phyloP scores from a whole-genome alignment of 345 rosid species.

The Gossypium anomalum region DNA sequence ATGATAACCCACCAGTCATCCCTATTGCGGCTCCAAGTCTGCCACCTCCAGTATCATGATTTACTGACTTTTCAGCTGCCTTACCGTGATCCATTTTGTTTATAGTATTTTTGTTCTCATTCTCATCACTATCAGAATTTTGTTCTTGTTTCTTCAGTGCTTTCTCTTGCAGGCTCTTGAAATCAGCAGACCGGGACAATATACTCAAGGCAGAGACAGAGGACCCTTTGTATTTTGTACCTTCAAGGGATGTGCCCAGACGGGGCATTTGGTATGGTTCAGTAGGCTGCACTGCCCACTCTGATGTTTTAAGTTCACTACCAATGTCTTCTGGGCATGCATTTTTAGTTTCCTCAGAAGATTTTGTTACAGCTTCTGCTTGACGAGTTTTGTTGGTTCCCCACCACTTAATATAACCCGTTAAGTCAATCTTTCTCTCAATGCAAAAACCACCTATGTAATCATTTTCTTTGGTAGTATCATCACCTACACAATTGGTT shows the following conservation, averaged over 20 bases:
- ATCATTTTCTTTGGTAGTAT: constrained; percentile 66
- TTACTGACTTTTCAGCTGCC: constrained; percentile 60
- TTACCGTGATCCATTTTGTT: constrained; percentile 76
- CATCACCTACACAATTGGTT: constrained; percentile 57
- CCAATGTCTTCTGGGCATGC: constrained; percentile 54
- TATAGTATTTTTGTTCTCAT: constrained; percentile 63
- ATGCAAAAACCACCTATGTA: constrained; percentile 62
- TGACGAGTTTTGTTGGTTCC: constrained; percentile 68
- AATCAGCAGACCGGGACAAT: constrained; percentile 78
- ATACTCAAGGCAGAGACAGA: constrained; percentile 66
- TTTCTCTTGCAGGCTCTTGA: constrained; percentile 81
- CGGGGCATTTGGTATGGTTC: constrained; percentile 89
- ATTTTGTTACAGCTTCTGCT: constrained; percentile 54
- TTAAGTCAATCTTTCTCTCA: constrained; percentile 83
- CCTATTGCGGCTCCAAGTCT: constrained; percentile 60
- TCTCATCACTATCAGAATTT: constrained; percentile 61
- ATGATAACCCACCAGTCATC: constrained; percentile 55
- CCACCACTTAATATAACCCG: constrained; percentile 93
- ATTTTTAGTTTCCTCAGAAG: constrained; percentile 57
- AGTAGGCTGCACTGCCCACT: constrained; percentile 56
- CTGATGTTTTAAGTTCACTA: constrained; percentile 72
- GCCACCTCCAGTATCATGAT: constrained; percentile 42
- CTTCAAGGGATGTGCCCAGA: constrained; percentile 49
- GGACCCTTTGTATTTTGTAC: constrained; percentile 48
- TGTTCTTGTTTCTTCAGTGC: constrained; percentile 57